Conservation (phyloP, 192 early-diverging fungal genomes). For the Coemansia reversa region DNA sequence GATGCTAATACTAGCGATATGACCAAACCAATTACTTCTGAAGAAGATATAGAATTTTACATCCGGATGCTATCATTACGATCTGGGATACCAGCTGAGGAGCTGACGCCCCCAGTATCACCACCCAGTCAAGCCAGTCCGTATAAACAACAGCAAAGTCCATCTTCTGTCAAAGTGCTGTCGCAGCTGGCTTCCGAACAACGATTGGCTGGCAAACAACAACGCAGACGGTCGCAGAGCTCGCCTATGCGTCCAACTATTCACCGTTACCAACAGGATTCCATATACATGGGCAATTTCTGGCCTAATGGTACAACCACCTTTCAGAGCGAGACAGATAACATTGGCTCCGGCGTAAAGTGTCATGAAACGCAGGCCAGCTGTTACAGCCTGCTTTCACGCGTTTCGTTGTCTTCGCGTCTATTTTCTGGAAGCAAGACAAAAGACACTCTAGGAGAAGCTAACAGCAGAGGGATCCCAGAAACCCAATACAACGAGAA, state of each 20-base stretch:
- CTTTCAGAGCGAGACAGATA: neutral
- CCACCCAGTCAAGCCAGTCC: conserved; percentile 5
- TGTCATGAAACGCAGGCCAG: neutral
- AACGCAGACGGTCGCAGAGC: conserved; percentile 4
- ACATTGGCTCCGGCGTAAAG: neutral
- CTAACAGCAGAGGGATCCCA: neutral
- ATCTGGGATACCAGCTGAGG: conserved; percentile 15
- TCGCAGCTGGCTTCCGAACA: neutral
- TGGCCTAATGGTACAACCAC: conserved; percentile 8
- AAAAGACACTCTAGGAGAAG: neutral
- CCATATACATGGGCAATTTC: conserved; percentile 11
- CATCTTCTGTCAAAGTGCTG: neutral
- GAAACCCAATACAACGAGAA: neutral
- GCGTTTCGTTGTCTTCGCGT: neutral
- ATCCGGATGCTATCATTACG: conserved; percentile 33
- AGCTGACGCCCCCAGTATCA: conserved; percentile 20
- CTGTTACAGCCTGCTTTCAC: neutral
- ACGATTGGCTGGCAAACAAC: neutral
- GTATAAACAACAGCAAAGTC: neutral
- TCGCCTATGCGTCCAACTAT: neutral
- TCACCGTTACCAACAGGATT: conserved; percentile 7
- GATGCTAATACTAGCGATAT: conserved; percentile 7
- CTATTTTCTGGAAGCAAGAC: neutral
- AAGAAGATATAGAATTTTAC: conserved; percentile 27
- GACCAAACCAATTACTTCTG: conserved; percentile 23